phyloP scores from a whole-genome alignment of 805 yeast genomes.

The Phaffomyces thermotolerans region DNA sequence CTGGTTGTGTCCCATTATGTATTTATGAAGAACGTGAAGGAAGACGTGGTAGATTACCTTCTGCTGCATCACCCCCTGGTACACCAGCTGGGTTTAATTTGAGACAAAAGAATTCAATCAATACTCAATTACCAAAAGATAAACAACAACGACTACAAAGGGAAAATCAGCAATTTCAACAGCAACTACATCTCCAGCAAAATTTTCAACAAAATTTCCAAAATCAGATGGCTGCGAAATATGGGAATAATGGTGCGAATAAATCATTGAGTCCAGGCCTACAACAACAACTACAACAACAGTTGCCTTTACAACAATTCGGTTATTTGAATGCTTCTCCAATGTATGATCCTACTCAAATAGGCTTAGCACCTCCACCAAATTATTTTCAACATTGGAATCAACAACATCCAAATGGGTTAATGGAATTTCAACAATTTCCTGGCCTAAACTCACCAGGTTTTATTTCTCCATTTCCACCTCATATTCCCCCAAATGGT shows the following conservation, averaged over 20 bases:
- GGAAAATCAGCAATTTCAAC: conserved; percentile 16
- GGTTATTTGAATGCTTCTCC: background rate
- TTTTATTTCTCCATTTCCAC: background rate
- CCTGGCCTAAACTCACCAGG: background rate
- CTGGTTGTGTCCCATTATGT: conserved; percentile 21
- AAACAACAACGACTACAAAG: conserved; percentile 3
- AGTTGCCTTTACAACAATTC: background rate
- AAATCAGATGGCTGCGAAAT: conserved; percentile 17
- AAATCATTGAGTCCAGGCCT: background rate
- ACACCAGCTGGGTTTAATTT: background rate
- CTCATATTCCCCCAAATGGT: background rate
- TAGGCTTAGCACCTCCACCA: background rate
- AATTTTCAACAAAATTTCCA: conserved; percentile 16
- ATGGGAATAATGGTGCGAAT: conserved; percentile 16
- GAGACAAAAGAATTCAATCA: conserved; percentile 1
- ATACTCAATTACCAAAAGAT: conserved; percentile 2
- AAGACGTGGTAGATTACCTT: conserved; percentile 6
- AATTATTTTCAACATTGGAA: too few species aligned
- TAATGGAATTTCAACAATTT: background rate
- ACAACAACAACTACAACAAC: background rate
- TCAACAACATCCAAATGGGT: background rate
- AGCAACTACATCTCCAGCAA: conserved; percentile 13
- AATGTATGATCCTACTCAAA: conserved; percentile 12
- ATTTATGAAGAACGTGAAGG: conserved; percentile 18
- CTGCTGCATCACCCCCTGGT: background rate